Conservation (phyloP, 1,284 basidiomycete genomes). For the Rhodotorula glutinis region DNA sequence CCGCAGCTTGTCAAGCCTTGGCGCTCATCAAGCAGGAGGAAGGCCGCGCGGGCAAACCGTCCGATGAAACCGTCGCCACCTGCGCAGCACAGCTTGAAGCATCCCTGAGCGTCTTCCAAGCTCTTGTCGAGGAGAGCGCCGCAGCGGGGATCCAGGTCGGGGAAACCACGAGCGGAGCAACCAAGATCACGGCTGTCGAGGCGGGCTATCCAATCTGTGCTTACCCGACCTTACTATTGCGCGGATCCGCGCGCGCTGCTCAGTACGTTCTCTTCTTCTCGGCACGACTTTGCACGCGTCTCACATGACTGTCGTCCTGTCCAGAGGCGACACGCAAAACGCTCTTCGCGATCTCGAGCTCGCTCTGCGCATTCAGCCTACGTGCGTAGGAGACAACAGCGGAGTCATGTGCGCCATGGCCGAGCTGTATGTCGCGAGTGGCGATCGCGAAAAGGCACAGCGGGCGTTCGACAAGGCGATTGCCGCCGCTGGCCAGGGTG, state of each 20-base stretch:
- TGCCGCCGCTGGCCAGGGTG: not conserved
- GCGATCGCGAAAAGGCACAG: conserved; percentile 7
- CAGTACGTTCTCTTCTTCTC: conserved; percentile 8
- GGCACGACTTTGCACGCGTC: too few species aligned
- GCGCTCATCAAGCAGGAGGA: conserved; percentile 23
- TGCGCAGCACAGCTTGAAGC: conserved; percentile 21
- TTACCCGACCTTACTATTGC: conserved; percentile 15
- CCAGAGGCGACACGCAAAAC: conserved; percentile 22
- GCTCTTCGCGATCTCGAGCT: conserved; percentile 22
- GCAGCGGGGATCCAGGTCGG: not conserved
- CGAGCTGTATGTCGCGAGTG: conserved; percentile 14
- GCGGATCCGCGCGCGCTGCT: conserved; percentile 12
- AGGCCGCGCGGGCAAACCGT: not conserved
- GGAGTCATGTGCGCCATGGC: conserved; percentile 12
- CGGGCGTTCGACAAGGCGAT: conserved; percentile 21
- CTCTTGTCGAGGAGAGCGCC: not conserved
- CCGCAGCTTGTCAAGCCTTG: conserved; percentile 25
- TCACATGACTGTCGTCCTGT: not conserved
- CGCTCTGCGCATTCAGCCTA: conserved; percentile 10
- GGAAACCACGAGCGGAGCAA: conserved; percentile 5
- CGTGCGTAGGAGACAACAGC: conserved; percentile 10
- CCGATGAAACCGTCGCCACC: not conserved
- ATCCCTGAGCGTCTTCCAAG: conserved; percentile 2
- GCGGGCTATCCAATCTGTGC: conserved; percentile 13
- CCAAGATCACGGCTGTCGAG: not conserved